Conservation (phyloP, 495 filamentous ascomycete genomes). For the Clohesyomyces aquaticus region DNA sequence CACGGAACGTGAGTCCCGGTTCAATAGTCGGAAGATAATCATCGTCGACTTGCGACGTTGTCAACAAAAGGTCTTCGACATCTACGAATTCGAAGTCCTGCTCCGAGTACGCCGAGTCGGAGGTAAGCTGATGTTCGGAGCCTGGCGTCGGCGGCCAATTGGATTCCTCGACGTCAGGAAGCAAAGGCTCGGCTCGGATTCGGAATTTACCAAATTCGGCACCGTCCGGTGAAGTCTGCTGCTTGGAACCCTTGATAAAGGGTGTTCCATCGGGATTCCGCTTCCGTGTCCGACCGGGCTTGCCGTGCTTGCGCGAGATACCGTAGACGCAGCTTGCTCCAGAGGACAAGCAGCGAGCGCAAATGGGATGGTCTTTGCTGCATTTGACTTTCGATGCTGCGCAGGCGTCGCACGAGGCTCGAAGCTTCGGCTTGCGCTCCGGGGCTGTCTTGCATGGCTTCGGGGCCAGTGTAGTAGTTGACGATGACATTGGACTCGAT, state of each 20-base stretch:
- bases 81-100: constrained; percentile 27
- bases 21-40: constrained; percentile 12
- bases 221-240: constrained; percentile 25
- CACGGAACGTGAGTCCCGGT: constrained; percentile 25
- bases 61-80: constrained; percentile 18
- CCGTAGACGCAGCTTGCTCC: constrained; percentile 40
- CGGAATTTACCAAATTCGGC: constrained; percentile 31
- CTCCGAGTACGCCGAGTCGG: constrained; percentile 17
- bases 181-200: constrained; percentile 20
- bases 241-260: constrained; percentile 31
- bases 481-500: too few relatives aligned
- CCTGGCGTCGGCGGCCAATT: constrained; percentile 24
- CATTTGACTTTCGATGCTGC: constrained; percentile 46
- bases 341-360: constrained; percentile 38
- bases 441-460: constrained; percentile 10
- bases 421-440: constrained; percentile 44
- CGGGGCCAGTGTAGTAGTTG: constrained; percentile 23
- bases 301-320: constrained; percentile 42
- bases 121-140: constrained; percentile 23
- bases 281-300: constrained; percentile 36
- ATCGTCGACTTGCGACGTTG: neutral
- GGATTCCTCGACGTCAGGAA: constrained; percentile 20
- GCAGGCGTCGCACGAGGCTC: constrained; percentile 44
- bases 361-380: constrained; percentile 43
- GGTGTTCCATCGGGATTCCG: constrained; percentile 30